Evolutionary conservation across 768 basidiomycete genomes (phyloP).

Genomic region (Suillus placidus): DNA sequence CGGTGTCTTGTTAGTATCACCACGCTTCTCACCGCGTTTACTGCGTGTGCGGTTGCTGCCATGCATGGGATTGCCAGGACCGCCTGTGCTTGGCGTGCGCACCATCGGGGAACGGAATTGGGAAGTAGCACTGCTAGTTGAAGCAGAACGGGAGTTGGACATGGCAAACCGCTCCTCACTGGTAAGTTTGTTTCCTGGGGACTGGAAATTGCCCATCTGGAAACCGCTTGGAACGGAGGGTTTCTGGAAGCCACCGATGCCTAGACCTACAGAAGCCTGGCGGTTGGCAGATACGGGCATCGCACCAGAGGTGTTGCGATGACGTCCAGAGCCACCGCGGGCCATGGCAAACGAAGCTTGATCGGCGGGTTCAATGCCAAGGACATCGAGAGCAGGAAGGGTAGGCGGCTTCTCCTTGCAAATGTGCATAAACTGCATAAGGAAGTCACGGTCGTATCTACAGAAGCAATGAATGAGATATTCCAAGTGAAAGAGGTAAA

Average conservation of each 20-base stretch:
- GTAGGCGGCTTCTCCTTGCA: conserved; percentile 95
- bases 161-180: conserved; percentile 70
- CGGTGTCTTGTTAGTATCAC: conserved; percentile 50
- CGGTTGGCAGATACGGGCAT: conserved; percentile 46
- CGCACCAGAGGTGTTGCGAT: conserved; percentile 49
- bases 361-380: conserved; percentile 84
- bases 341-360: conserved; percentile 51
- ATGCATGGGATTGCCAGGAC: conserved; percentile 49
- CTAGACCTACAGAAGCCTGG: conserved; percentile 54
- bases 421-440: conserved; percentile 92
- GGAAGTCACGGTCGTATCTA: conserved; percentile 97
- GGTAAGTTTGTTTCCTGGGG: conserved; percentile 55
- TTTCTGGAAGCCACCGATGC: conserved; percentile 40
- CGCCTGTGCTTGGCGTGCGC: conserved; percentile 69
- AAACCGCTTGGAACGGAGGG: conserved; percentile 34
- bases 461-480: background rate
- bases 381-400: conserved; percentile 85
- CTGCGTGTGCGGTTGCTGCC: conserved; percentile 65
- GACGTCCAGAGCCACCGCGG: conserved; percentile 68
- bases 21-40: conserved; percentile 83
- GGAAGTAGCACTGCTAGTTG: conserved; percentile 50
- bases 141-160: conserved; percentile 51
- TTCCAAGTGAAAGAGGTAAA: background rate
- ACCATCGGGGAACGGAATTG: conserved; percentile 65
- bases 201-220: conserved; percentile 72